Evolutionary conservation across 1,139 yeast genomes (phyloP).

Genomic region (Candida neerlandica): DNA sequence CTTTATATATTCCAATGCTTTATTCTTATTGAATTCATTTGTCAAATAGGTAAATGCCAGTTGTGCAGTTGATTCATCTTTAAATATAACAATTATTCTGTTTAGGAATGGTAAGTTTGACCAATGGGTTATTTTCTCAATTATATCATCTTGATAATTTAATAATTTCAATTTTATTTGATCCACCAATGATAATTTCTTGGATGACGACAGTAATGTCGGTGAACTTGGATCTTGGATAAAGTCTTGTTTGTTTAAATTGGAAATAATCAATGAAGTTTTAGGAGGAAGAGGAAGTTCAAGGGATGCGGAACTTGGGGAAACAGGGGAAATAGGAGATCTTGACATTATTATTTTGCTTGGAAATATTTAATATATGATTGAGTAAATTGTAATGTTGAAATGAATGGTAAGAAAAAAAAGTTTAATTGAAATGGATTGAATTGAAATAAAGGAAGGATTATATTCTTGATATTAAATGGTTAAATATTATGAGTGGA

Average conservation of each 20-base stretch:
- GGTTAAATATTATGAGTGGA: too few relatives aligned
- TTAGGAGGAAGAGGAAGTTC: slow-evolving; percentile 17
- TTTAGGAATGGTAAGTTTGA: slow-evolving; percentile 45
- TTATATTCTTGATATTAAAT: too few relatives aligned
- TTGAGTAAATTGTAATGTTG: too few relatives aligned
- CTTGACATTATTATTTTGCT: too few relatives aligned
- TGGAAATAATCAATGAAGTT: slow-evolving; percentile 43
- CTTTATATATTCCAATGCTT: slow-evolving; percentile 22
- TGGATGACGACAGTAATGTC: slow-evolving; percentile 12
- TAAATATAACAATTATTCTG: slow-evolving; percentile 44
- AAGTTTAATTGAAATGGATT: too few relatives aligned
- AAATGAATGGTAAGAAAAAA: too few relatives aligned
- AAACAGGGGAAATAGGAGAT: neutral
- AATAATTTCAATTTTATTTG: slow-evolving; percentile 37
- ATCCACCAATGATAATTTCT: slow-evolving; percentile 34
- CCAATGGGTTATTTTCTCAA: slow-evolving; percentile 44
- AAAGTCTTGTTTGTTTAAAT: slow-evolving; percentile 37
- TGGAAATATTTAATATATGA: too few relatives aligned
- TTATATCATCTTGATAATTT: slow-evolving; percentile 29
- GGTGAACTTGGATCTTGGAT: slow-evolving; percentile 15
- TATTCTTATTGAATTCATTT: slow-evolving; percentile 3
- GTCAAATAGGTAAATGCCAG: slow-evolving; percentile 26
- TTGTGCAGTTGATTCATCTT: slow-evolving; percentile 33
- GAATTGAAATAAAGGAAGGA: too few relatives aligned
- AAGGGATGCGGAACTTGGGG: neutral